Conservation (phyloP, 257 asterid genomes). For the Nicotiana tomentosiformis region DNA sequence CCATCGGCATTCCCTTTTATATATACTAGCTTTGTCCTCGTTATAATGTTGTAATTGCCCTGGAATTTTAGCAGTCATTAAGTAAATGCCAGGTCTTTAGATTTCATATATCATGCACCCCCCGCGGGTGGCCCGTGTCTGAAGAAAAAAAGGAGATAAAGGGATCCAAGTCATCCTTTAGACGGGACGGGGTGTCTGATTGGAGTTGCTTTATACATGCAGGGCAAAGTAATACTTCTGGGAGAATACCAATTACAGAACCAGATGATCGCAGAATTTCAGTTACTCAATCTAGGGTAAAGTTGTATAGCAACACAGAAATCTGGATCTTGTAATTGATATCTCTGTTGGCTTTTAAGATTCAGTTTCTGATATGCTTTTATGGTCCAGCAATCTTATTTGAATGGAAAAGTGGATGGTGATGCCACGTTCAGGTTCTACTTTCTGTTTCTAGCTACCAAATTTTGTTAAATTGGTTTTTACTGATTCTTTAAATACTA, state of each 20-base stretch:
- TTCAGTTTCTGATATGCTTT: conserved; percentile 16
- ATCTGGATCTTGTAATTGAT: not conserved
- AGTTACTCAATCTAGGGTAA: conserved; percentile 52
- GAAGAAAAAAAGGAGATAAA: not conserved
- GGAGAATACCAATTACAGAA: conserved; percentile 36
- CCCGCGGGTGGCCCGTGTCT: not conserved
- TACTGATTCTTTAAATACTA: not conserved
- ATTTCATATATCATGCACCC: not conserved
- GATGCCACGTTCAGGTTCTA: conserved; percentile 58
- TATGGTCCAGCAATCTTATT: conserved; percentile 61
- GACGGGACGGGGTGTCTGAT: not conserved
- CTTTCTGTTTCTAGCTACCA: not conserved
- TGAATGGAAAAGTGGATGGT: conserved; percentile 60
- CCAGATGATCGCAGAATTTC: conserved; percentile 34
- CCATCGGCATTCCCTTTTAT: not conserved
- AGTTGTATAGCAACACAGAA: conserved; percentile 7
- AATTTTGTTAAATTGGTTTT: not conserved
- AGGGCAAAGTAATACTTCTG: conserved; percentile 51
- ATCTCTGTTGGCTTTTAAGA: not conserved
- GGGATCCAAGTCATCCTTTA: not conserved
- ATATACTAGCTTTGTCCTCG: not conserved
- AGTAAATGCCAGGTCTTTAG: not conserved
- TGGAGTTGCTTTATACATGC: not conserved
- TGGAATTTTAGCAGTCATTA: not conserved
- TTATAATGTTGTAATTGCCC: not conserved